Base-by-base conservation (phyloP, 495 filamentous ascomycete genomes). In the Hypoxylon lenormandii region DNA sequence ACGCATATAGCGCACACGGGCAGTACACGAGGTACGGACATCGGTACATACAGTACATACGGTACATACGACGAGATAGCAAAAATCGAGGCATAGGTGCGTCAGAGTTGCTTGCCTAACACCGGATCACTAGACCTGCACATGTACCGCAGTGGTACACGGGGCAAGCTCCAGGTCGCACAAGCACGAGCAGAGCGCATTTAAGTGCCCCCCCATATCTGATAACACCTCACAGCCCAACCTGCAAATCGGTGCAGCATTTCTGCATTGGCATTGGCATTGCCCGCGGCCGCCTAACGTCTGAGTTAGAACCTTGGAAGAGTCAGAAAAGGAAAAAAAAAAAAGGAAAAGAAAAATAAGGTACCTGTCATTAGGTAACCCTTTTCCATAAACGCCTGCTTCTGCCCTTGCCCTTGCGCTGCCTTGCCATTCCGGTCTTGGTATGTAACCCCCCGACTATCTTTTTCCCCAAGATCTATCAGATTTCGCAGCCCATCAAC, bases 401-500 rank as follows among this genome's bases (percentile, higher is more conserved):
- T 7, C 38, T 48, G 10, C 26, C 26, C 16, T 48, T 33, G 11
- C 26, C 26, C 12, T 26, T 26, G 5, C 23, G 23, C 2, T 45
- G 57, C 21, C 10, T 28, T 30, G 45, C 58, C 60, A 57, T 66
- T 58, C 38, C 30, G 38, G 61, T 66, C 51, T 57, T 60, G 61
- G 67, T 58, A n/a, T 70, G 61, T 57, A 70, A 66, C 62, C 62
- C 60, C 50, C 50, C 56, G 33, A 68, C 50, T 49, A 64, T 63
- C 63, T 15, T 60, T 64, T 68, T 69, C 64, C 63, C 65, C 65
- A 53, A 72, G 65, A 72, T 72, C 63, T 67, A 72, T 63, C 63
- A 72, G 67, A 70, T 70, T 70, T 70, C 49, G 64, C 55, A 64
- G 56, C 54, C 30, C 43, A 23, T 42, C 37, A 63, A 60, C 50